Conservation (phyloP, 495 filamentous ascomycete genomes). For the Aspergillus funiculosus region DNA sequence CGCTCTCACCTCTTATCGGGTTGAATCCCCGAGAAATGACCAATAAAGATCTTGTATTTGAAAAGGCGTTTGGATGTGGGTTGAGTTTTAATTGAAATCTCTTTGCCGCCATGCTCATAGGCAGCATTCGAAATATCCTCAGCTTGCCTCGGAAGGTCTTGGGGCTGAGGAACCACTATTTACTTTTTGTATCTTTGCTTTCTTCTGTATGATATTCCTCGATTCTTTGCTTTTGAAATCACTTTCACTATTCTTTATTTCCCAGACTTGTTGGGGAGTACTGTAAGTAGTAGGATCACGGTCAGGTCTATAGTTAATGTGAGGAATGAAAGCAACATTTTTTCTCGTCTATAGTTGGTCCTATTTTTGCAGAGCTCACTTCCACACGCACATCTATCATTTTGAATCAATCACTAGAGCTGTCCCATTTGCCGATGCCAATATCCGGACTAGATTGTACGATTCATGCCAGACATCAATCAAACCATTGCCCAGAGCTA, state of each 20-base stretch:
- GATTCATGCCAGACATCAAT: too few relatives aligned
- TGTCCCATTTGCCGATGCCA: too few relatives aligned
- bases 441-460: too few relatives aligned
- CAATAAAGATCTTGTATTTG: constrained; percentile 12
- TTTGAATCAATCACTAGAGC: too few relatives aligned
- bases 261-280: constrained; percentile 10
- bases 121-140: constrained; percentile 7
- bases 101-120: constrained; percentile 3
- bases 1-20: too few relatives aligned
- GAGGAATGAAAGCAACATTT: constrained; percentile 24
- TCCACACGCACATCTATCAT: too few relatives aligned
- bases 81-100: constrained; percentile 11
- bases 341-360: neutral
- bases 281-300: constrained; percentile 24
- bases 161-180: constrained; percentile 2
- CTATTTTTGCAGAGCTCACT: too few relatives aligned
- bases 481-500: too few relatives aligned
- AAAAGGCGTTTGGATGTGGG: constrained; percentile 20
- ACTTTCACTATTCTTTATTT: constrained; percentile 12
- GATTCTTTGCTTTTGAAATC: constrained; percentile 11
- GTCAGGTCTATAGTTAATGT: constrained; percentile 30
- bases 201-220: constrained; percentile 14
- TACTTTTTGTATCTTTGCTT: constrained; percentile 7
- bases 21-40: neutral
- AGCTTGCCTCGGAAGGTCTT: constrained; percentile 1